phyloP scores from a whole-genome alignment of 169 alveolate genomes.

The Eimeria necatrix region DNA sequence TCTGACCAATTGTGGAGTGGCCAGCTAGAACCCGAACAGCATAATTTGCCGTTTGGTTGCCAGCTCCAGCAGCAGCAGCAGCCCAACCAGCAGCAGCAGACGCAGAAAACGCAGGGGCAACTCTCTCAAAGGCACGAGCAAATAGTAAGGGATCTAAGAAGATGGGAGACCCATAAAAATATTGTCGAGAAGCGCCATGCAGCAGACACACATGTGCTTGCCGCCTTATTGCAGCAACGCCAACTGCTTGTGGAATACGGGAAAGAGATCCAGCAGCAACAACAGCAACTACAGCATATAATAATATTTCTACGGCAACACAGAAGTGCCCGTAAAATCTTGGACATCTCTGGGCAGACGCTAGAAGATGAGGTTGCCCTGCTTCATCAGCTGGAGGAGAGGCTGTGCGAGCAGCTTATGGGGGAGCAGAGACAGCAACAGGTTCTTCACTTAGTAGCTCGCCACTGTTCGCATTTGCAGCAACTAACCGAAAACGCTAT shows the following conservation, averaged over 20 bases:
- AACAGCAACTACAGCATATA: background rate
- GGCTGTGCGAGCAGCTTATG: conserved; percentile 5
- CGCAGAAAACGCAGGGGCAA: background rate
- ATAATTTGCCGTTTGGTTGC: background rate
- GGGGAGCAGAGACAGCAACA: conserved; percentile 53
- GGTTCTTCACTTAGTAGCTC: conserved; percentile 21
- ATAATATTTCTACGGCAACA: background rate
- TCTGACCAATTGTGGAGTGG: background rate
- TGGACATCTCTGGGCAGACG: background rate
- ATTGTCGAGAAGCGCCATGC: background rate
- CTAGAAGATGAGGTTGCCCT: background rate
- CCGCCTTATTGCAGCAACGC: conserved; percentile 17
- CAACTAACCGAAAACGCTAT: background rate
- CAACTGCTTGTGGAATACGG: background rate
- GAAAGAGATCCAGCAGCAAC: conserved; percentile 19
- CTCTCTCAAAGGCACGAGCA: conserved; percentile 30
- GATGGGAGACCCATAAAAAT: background rate
- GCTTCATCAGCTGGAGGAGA: conserved; percentile 10
- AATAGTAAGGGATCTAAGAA: background rate
- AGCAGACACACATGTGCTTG: background rate
- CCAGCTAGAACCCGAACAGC: background rate
- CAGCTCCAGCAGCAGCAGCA: conserved; percentile 12
- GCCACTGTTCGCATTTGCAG: conserved; percentile 41
- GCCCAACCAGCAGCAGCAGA: background rate
- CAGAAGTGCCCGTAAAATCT: background rate